phyloP scores from a whole-genome alignment of 345 rosid genomes.

The Lepidium sativum region DNA sequence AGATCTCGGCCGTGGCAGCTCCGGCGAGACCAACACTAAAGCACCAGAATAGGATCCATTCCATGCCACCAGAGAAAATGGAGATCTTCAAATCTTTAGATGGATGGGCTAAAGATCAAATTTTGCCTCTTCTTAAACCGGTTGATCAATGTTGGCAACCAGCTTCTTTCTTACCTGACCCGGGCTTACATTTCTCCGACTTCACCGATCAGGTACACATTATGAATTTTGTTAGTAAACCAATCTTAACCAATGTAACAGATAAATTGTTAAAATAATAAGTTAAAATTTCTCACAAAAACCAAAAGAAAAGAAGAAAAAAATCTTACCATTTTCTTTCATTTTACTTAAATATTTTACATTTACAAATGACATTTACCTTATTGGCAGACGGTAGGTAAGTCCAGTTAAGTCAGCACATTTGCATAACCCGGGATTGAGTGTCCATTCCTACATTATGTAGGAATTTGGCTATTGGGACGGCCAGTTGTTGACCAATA shows the following conservation, averaged over 20 bases:
- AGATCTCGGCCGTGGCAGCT: constrained; percentile 31
- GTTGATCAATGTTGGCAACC: constrained; percentile 76
- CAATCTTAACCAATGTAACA: neutral
- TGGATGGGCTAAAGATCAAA: constrained; percentile 41
- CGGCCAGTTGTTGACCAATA: too few relatives aligned
- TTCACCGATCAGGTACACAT: constrained; percentile 36
- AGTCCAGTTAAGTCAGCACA: too few relatives aligned
- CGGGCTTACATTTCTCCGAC: constrained; percentile 30
- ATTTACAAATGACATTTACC: too few relatives aligned
- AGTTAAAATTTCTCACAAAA: too few relatives aligned
- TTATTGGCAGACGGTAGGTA: too few relatives aligned
- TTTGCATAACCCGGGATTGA: too few relatives aligned
- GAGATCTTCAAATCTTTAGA: constrained; percentile 63
- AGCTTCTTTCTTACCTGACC: constrained; percentile 44
- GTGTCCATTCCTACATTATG: too few relatives aligned
- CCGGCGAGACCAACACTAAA: constrained; percentile 15
- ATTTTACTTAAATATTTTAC: too few relatives aligned
- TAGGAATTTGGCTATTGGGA: too few relatives aligned
- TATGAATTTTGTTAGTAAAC: neutral
- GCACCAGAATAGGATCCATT: constrained; percentile 35
- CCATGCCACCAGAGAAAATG: constrained; percentile 54
- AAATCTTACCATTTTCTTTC: too few relatives aligned
- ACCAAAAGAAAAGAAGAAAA: too few relatives aligned
- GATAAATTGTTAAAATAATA: too few relatives aligned
- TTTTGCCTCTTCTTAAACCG: constrained; percentile 61